Percentiles rank a stretch among this genome's conserved stretches.
Evolutionary conservation across 2,329 filamentous ascomycete genomes (phyloP).

Genomic region (Rugonectria rugulosa): DNA sequence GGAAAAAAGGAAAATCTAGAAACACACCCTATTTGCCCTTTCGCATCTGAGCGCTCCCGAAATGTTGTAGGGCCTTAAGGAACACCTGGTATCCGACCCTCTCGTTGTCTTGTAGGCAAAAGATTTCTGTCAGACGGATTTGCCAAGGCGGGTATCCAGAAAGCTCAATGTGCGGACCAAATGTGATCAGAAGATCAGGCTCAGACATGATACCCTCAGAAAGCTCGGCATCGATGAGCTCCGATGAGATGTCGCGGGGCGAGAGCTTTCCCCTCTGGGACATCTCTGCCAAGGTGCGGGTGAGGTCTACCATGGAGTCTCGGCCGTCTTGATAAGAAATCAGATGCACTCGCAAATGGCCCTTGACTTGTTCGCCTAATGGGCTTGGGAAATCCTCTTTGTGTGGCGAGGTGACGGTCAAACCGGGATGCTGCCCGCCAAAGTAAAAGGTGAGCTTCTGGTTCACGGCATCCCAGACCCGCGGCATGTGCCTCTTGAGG

Average conservation of each 20-base stretch:
- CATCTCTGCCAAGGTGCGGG: conserved; percentile 94
- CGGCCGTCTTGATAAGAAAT: conserved; percentile 89
- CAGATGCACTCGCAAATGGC: conserved; percentile 71
- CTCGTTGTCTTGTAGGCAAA: conserved; percentile 77
- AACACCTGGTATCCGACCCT: conserved; percentile 95
- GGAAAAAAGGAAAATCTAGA: conserved; percentile 8
- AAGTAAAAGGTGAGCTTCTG: conserved; percentile 89
- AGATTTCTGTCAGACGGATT: conserved; percentile 92
- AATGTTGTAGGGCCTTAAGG: conserved; percentile 82
- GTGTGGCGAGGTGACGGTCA: conserved; percentile 64
- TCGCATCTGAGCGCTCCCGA: conserved; percentile 86
- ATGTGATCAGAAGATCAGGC: conserved; percentile 88
- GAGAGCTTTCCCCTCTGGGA: conserved; percentile 86
- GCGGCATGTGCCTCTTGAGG: conserved; percentile 88
- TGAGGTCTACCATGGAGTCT: conserved; percentile 93
- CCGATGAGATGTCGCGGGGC: conserved; percentile 80
- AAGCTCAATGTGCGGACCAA: conserved; percentile 82
- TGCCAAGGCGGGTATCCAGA: conserved; percentile 98
- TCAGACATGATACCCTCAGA: conserved; percentile 81
- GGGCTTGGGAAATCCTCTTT: conserved; percentile 46
- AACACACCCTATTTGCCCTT: conserved; percentile 66
- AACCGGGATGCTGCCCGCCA: conserved; percentile 73
- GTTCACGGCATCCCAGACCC: conserved; percentile 80
- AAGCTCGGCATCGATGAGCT: conserved; percentile 90
- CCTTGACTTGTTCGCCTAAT: conserved; percentile 42